phyloP scores from a whole-genome alignment of 305 asterid genomes.

The Fraxinus greggii region DNA sequence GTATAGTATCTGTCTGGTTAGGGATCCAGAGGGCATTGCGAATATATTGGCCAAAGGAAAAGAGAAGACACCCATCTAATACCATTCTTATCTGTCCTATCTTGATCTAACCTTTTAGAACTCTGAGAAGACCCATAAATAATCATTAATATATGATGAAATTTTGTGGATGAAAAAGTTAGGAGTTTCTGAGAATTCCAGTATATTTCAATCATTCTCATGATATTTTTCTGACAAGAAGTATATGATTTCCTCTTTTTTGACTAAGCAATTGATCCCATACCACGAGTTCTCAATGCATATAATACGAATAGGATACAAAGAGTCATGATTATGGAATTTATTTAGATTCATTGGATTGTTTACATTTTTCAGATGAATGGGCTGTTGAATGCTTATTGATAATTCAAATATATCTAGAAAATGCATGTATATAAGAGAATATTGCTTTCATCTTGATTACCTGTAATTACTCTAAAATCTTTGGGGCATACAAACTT shows the following conservation, averaged over 20 bases:
- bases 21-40: not conserved
- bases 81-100: not conserved
- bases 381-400: slow-evolving; percentile 7
- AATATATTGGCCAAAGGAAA: not conserved
- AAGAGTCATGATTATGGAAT: not conserved
- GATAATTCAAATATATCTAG: slow-evolving; percentile 3
- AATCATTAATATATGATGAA: not conserved
- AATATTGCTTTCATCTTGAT: not conserved
- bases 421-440: slow-evolving; percentile 13
- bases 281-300: not conserved
- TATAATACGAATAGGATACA: not conserved
- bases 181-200: not conserved
- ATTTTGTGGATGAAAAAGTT: not conserved
- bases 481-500: slow-evolving; percentile 9
- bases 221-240: not conserved
- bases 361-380: not conserved
- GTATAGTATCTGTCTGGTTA: not conserved
- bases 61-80: not conserved
- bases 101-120: not conserved
- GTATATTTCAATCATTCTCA: not conserved
- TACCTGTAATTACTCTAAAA: not conserved
- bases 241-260: not conserved
- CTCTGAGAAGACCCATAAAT: not conserved
- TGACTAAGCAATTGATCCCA: not conserved
- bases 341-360: slow-evolving; percentile 6